These are phyloP conservation scores for Carallia brachiata DNA, from an alignment of 345 rosid species.

Conservation along the genomic window DNA sequence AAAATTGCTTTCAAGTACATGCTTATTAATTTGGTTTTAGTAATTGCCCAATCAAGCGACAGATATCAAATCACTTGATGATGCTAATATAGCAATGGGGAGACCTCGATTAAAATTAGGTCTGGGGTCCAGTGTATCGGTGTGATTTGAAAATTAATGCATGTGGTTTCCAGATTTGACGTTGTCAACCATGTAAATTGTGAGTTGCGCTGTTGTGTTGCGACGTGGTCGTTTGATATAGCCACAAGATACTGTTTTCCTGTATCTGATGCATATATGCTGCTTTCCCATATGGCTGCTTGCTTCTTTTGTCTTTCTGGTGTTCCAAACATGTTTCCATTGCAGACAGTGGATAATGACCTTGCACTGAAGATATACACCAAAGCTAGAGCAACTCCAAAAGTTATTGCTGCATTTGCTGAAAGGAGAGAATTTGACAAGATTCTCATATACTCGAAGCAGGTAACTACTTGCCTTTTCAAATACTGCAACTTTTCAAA, in stretches of 20 bases:
- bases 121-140: not conserved
- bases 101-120: not conserved
- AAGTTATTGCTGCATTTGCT: constrained; percentile 99
- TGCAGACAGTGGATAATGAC: constrained; percentile 97
- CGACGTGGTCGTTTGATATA: no score
- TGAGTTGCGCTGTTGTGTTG: not conserved
- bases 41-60: no score
- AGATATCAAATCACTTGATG: not conserved
- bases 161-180: not conserved
- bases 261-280: no score
- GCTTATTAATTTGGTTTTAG: no score
- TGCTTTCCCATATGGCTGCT: not conserved
- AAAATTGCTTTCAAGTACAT: no score
- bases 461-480: constrained; percentile 40
- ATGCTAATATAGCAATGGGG: not conserved
- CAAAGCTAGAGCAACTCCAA: constrained; percentile 95
- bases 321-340: constrained; percentile 1
- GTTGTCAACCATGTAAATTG: not conserved
- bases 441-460: constrained; percentile 87
- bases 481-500: not conserved
- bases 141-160: not conserved
- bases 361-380: constrained; percentile 94
- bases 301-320: not conserved
- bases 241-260: no score
- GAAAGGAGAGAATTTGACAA: constrained; percentile 97